Percentiles rank a stretch among this genome's conserved stretches.
Evolutionary conservation across 257 asterid species (phyloP).

Genomic region (Mitragyna speciosa): DNA sequence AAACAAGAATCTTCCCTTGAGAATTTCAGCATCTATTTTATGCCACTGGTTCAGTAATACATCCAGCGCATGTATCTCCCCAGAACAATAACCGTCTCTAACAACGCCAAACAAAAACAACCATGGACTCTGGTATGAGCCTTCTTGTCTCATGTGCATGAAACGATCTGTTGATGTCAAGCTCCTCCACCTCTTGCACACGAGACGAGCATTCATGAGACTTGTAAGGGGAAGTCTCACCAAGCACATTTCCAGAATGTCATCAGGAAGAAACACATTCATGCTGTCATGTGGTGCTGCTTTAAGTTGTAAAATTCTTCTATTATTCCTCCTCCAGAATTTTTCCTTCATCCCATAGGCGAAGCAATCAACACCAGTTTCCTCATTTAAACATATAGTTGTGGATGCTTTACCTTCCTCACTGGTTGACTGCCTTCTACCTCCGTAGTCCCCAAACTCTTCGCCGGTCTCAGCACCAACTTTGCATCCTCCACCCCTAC

Average conservation of each 20-base stretch:
- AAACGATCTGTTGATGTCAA: slow-evolving; percentile 64
- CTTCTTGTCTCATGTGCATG: slow-evolving; percentile 74
- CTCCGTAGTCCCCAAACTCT: slow-evolving; percentile 51
- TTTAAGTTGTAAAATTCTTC: slow-evolving; percentile 43
- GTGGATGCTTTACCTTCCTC: slow-evolving; percentile 61
- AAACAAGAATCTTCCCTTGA: slow-evolving; percentile 75
- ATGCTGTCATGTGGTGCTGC: slow-evolving; percentile 41
- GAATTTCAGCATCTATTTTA: slow-evolving; percentile 60
- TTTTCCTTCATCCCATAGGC: slow-evolving; percentile 64
- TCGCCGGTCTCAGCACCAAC: slow-evolving; percentile 85
- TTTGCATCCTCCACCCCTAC: slow-evolving; percentile 94
- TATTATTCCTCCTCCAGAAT: slow-evolving; percentile 57
- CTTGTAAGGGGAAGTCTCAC: slow-evolving; percentile 74
- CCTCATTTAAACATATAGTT: slow-evolving; percentile 49
- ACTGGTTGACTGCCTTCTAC: slow-evolving; percentile 64
- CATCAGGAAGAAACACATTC: slow-evolving; percentile 77
- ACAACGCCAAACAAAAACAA: slow-evolving; percentile 82
- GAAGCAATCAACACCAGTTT: slow-evolving; percentile 66
- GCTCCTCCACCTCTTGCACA: slow-evolving; percentile 90
- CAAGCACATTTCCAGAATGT: slow-evolving; percentile 85
- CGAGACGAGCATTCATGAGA: slow-evolving; percentile 84
- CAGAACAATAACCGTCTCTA: slow-evolving; percentile 77
- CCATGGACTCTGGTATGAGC: slow-evolving; percentile 72
- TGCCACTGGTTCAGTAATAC: slow-evolving; percentile 77
- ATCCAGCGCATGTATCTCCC: slow-evolving; percentile 82